These are phyloP conservation scores for Magnaporthiopsis incrustans DNA, from an alignment of 2,329 filamentous ascomycete species.

Conservation along the genomic window DNA sequence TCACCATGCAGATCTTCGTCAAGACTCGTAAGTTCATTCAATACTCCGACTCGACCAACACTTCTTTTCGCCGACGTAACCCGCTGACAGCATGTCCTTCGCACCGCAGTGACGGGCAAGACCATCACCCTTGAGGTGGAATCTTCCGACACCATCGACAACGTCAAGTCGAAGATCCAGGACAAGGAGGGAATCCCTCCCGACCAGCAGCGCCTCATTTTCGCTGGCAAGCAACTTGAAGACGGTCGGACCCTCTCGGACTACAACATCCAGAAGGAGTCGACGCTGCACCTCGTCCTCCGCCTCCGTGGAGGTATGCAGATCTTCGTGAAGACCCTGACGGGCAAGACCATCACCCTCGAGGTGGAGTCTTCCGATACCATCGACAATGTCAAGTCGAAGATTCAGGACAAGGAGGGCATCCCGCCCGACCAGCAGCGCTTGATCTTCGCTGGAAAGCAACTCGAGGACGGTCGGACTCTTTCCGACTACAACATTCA, in stretches of 20 bases:
- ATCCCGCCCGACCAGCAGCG: conserved; percentile 96
- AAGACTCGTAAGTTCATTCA: conserved; percentile 69
- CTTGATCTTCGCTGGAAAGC: conserved; percentile 92
- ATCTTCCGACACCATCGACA: conserved; percentile 86
- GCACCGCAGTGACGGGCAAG: conserved; percentile 66
- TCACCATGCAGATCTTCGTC: conserved; percentile 90
- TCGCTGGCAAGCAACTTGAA: conserved; percentile 50
- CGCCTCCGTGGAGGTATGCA: conserved; percentile 61
- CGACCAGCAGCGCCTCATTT: conserved; percentile 90
- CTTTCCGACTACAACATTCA: conserved; percentile 93
- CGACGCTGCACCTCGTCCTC: conserved; percentile 66
- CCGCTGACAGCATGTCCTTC: conserved; percentile 19
- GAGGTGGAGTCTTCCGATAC: conserved; percentile 86
- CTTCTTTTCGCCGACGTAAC: conserved; percentile 26
- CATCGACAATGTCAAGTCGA: conserved; percentile 93
- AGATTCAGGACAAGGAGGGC: conserved; percentile 97
- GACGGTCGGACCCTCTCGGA: conserved; percentile 61
- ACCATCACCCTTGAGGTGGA: conserved; percentile 80
- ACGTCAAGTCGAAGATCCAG: conserved; percentile 84
- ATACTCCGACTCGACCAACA: background rate
- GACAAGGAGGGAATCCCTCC: conserved; percentile 87
- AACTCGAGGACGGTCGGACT: conserved; percentile 89
- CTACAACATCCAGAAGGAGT: conserved; percentile 69
- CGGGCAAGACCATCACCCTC: conserved; percentile 89
- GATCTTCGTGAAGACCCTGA: conserved; percentile 77